Base-by-base conservation (phyloP, 2,329 filamentous ascomycete species). In the Diaporthe citri region DNA sequence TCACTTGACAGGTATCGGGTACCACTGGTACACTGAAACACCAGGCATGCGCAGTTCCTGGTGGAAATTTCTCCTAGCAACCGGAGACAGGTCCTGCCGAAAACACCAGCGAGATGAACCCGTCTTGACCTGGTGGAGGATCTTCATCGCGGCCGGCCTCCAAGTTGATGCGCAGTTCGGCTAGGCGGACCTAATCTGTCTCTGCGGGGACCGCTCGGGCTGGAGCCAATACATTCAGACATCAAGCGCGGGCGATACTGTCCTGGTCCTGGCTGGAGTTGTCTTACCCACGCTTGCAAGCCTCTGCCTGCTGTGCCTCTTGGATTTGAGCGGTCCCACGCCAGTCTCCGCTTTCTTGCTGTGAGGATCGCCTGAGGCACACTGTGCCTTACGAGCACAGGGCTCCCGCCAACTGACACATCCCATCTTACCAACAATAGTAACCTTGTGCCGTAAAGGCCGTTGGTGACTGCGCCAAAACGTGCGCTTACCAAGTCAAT, bases 21-120 rank as follows among this genome's bases (percentile, higher is more conserved):
- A 72, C 70, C 52, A 52, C n/a, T 72, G 70, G n/a, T 55, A 72
- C 9, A 52, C 56, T 62, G 43, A 52, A 55, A 62, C 43, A 52
- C 43, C 22, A 51, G 43, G 17, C 36, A 52, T 62, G 56, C 25
- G 43, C 34, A n/a, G 43, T 51, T 7, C 70, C 43, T n/a, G 34
- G 70, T 31, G 36, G 46, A 41, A 15, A 39, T 39, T 69, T 55
- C 36, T n/a, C 22, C 70, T 34, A 62, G 70, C 31, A 25, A 43
- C 6, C 55, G 28, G 43, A 22, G 43, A 15, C 34, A 36, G 34
- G 43, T 51, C 36, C 9, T 62, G n/a, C 55, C 31, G 48, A 28
- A 34, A 22, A 17, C 31, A 55, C n/a, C 64, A 69, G 64, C 34
- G 48, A 28, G n/a, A 69, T 69, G n/a, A 55, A 20, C 17, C 2